A percentile compares a stretch with the other conserved stretches of the same genome.
Conservation (phyloP, 2,329 filamentous ascomycete species). For the Colletotrichum incanum region DNA sequence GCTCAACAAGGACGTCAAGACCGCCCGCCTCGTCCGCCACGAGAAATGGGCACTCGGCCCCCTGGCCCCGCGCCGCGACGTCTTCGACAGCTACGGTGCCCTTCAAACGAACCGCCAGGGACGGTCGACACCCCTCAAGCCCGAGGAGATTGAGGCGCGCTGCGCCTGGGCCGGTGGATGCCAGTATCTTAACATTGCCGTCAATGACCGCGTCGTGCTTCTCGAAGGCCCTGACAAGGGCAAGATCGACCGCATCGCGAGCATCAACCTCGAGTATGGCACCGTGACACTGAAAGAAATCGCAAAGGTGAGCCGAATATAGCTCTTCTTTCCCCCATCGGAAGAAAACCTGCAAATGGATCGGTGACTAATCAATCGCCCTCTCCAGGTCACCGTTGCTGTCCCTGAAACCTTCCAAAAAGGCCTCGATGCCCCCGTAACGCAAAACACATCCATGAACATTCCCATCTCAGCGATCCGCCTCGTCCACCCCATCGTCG, state of each 20-base stretch:
- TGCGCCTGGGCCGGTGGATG: slow-evolving; percentile 70
- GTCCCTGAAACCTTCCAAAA: slow-evolving; percentile 56
- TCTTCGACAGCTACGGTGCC: slow-evolving; percentile 74
- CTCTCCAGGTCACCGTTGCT: slow-evolving; percentile 55
- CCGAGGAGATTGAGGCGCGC: slow-evolving; percentile 58
- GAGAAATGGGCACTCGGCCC: slow-evolving; percentile 87
- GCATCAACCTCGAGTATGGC: slow-evolving; percentile 69
- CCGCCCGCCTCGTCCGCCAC: slow-evolving; percentile 67
- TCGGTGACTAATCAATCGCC: slow-evolving; percentile 17
- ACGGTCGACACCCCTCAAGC: slow-evolving; percentile 53
- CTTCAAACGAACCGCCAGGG: slow-evolving; percentile 52
- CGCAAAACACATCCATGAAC: slow-evolving; percentile 68
- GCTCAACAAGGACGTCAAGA: slow-evolving; percentile 46
- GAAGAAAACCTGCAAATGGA: not conserved
- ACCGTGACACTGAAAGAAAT: slow-evolving; percentile 74
- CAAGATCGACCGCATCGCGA: slow-evolving; percentile 82
- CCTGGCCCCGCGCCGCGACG: slow-evolving; percentile 82
- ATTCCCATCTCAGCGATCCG: slow-evolving; percentile 82
- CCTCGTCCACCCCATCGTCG: slow-evolving; percentile 83
- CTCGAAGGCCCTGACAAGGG: slow-evolving; percentile 85
- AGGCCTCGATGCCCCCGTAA: slow-evolving; percentile 54
- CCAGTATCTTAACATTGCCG: slow-evolving; percentile 73
- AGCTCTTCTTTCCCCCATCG: not conserved
- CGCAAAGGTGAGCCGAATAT: slow-evolving; percentile 70
- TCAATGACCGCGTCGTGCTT: slow-evolving; percentile 86